These are phyloP conservation scores for Gentiana dahurica DNA, from an alignment of 257 asterid species.

Conservation along the genomic window DNA sequence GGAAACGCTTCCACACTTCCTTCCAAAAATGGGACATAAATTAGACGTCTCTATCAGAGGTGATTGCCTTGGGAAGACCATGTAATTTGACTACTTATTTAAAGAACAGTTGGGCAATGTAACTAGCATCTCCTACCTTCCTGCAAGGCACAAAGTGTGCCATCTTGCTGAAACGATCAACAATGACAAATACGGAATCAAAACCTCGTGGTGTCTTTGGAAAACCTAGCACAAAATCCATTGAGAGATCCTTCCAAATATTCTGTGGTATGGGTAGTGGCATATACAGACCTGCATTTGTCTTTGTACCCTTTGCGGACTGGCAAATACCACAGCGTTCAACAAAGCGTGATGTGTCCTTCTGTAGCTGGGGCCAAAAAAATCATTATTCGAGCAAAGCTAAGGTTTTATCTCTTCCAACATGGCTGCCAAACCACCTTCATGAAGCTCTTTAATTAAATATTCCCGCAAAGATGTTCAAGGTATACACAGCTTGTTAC, in stretches of 20 bases:
- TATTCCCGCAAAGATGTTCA: not conserved
- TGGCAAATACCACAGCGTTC: not conserved
- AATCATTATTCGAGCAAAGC: not conserved
- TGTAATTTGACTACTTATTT: not conserved
- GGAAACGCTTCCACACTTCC: no score
- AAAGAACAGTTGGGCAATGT: not conserved
- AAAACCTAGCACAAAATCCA: constrained; percentile 3
- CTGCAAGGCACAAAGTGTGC: constrained; percentile 1
- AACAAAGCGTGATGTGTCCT: not conserved
- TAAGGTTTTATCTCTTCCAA: not conserved
- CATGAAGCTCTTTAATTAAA: not conserved
- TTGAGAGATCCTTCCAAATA: not conserved
- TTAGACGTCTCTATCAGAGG: not conserved
- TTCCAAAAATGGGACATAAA: no score
- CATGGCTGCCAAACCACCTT: not conserved
- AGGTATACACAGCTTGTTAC: not conserved
- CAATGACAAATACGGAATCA: constrained; percentile 1
- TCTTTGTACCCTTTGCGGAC: not conserved
- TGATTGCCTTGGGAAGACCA: not conserved
- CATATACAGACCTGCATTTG: no score
- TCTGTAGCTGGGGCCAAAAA: not conserved
- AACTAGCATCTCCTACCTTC: not conserved
- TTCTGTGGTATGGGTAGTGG: not conserved
- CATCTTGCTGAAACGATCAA: not conserved
- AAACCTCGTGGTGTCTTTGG: not conserved